These are phyloP conservation scores for Mycocentrospora acerina DNA, from an alignment of 2,329 filamentous ascomycete genomes.

Conservation along the genomic window DNA sequence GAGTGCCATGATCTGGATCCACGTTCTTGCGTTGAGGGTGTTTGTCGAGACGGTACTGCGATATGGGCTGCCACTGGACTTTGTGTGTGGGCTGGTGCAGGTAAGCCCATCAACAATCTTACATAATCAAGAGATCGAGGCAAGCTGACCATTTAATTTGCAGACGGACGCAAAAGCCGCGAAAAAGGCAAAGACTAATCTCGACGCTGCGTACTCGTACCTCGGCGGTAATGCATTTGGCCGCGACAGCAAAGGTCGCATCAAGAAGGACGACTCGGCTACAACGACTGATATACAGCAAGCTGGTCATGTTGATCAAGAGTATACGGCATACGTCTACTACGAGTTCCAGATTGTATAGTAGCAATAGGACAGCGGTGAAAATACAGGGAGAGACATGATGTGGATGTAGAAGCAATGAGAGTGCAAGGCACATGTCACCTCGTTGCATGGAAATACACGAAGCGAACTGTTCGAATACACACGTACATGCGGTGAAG, in stretches of 20 bases:
- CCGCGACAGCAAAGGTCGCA: constrained; percentile 87
- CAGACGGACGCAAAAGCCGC: constrained; percentile 81
- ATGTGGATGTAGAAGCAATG: background rate
- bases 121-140: too few relatives aligned
- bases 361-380: background rate
- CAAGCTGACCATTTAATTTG: constrained; percentile 3
- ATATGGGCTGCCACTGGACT: constrained; percentile 89
- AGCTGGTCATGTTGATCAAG: constrained; percentile 68
- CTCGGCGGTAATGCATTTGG: constrained; percentile 93
- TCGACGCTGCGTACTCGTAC: constrained; percentile 87
- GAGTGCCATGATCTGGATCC: constrained; percentile 92
- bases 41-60: constrained; percentile 98
- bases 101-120: constrained; percentile 54
- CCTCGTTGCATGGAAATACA: background rate
- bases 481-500: too few relatives aligned
- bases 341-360: constrained; percentile 81
- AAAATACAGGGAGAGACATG: background rate
- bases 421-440: background rate
- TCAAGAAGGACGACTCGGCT: constrained; percentile 83
- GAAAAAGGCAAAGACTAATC: constrained; percentile 65
- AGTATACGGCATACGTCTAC: constrained; percentile 96
- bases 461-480: too few relatives aligned
- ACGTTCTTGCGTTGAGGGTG: constrained; percentile 84
- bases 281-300: constrained; percentile 82
- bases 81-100: constrained; percentile 80